Percentiles rank a stretch among this genome's conserved stretches.
phyloP scores from a whole-genome alignment of 257 asterid genomes.

The Nicotiana noctiflora region DNA sequence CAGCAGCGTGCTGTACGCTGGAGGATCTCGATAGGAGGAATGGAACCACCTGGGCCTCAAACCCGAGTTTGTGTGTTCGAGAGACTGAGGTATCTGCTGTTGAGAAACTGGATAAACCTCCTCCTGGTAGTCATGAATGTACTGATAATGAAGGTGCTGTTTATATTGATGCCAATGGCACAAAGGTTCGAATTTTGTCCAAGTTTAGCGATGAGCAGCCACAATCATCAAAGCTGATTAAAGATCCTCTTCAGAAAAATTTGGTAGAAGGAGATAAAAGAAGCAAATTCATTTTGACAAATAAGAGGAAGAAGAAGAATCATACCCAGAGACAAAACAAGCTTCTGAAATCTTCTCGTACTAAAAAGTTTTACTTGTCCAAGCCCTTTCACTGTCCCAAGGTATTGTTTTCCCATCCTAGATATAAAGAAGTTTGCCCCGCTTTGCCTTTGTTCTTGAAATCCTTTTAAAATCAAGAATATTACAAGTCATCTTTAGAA shows the following conservation, averaged over 20 bases:
- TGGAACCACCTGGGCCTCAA: constrained; percentile 71
- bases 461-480: background rate
- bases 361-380: constrained; percentile 29
- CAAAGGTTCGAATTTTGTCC: constrained; percentile 72
- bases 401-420: constrained; percentile 25
- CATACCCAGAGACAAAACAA: constrained; percentile 35
- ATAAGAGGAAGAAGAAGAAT: constrained; percentile 49
- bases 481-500: background rate
- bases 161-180: constrained; percentile 72
- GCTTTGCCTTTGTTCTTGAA: background rate
- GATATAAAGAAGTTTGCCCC: background rate
- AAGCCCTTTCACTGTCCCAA: constrained; percentile 18
- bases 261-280: constrained; percentile 33
- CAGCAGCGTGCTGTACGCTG: constrained; percentile 61
- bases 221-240: constrained; percentile 16
- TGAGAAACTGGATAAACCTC: constrained; percentile 18
- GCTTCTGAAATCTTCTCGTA: constrained; percentile 33
- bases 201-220: constrained; percentile 37
- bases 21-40: constrained; percentile 93
- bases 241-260: constrained; percentile 29
- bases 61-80: constrained; percentile 26
- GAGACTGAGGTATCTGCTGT: constrained; percentile 30
- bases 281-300: constrained; percentile 29
- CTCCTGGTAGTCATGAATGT: constrained; percentile 32
- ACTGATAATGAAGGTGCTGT: constrained; percentile 51